Evolutionary conservation across 78 protist species (phyloP).

Genomic region (Cavenderia fasciculata): DNA sequence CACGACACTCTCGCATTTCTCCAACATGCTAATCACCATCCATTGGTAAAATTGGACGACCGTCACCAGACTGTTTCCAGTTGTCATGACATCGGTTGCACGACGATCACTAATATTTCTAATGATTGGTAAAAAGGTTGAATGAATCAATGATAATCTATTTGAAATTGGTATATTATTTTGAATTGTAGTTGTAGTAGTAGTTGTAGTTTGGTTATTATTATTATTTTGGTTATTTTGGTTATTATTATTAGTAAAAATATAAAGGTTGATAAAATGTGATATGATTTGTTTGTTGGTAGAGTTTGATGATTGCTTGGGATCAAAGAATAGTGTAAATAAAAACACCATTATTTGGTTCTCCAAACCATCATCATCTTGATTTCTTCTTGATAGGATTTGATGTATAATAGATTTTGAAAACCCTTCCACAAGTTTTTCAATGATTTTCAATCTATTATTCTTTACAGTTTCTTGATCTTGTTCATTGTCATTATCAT

Average conservation of each 20-base stretch:
- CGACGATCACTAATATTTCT: too few relatives aligned
- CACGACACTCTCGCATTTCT: background rate
- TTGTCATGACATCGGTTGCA: background rate
- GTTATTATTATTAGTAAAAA: too few relatives aligned
- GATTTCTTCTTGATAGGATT: background rate
- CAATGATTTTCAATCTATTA: background rate
- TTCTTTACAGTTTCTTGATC: background rate
- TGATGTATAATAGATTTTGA: constrained; percentile 28
- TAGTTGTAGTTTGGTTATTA: too few relatives aligned
- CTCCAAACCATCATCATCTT: too few relatives aligned
- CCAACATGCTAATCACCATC: background rate
- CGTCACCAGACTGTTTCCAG: background rate
- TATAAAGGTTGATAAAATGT: too few relatives aligned
- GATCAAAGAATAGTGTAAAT: too few relatives aligned
- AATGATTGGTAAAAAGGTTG: background rate
- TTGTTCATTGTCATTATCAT: background rate
- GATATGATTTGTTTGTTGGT: background rate
- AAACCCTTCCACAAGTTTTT: constrained; percentile 21
- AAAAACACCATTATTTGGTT: too few relatives aligned
- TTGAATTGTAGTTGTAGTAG: background rate
- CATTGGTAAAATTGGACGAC: background rate
- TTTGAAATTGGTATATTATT: background rate
- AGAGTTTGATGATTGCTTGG: background rate
- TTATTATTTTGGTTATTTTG: too few relatives aligned
- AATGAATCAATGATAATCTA: background rate